Conservation (phyloP, 2,329 filamentous ascomycete genomes). For the Aspergillus oerlinghausenensis region DNA sequence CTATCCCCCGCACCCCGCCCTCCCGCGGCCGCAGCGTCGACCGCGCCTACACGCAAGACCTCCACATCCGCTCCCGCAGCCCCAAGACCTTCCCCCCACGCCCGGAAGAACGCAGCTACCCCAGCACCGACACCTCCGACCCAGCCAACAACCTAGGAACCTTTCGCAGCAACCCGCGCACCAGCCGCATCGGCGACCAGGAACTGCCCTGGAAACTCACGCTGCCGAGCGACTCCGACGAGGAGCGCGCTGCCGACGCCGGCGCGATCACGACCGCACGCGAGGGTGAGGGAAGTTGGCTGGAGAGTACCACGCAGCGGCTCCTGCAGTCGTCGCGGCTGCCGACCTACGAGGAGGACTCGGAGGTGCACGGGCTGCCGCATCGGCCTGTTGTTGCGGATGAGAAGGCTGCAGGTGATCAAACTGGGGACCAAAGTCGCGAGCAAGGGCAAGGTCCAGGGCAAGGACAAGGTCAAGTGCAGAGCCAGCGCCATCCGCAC, state of each 20-base stretch:
- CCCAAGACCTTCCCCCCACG: constrained; percentile 25
- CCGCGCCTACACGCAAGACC: constrained; percentile 25
- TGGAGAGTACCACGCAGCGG: constrained; percentile 6
- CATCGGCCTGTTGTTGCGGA: background rate
- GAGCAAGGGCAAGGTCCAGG: too few species aligned
- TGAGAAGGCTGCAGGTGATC: constrained; percentile 2
- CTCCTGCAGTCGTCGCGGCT: constrained; percentile 4
- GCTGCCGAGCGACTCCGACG: constrained; percentile 23
- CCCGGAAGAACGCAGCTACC: constrained; percentile 18
- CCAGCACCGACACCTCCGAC: constrained; percentile 18
- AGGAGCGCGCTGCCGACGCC: constrained; percentile 1
- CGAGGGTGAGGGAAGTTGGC: background rate
- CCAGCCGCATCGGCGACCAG: constrained; percentile 32
- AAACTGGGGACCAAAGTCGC: background rate
- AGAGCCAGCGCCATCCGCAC: constrained; percentile 10
- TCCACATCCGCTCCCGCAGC: constrained; percentile 35
- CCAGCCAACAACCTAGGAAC: constrained; percentile 28
- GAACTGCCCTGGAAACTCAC: constrained; percentile 34
- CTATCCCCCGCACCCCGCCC: constrained; percentile 8
- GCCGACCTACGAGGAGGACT: constrained; percentile 16
- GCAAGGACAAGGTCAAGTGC: too few species aligned
- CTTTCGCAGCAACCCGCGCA: constrained; percentile 29
- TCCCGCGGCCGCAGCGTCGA: constrained; percentile 16
- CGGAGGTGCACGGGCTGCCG: constrained; percentile 2
- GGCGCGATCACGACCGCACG: background rate